Percentiles rank a stretch among this genome's conserved stretches.
Evolutionary conservation across 352 stramenopile species (phyloP).

Genomic region (Phytophthora crassamura): DNA sequence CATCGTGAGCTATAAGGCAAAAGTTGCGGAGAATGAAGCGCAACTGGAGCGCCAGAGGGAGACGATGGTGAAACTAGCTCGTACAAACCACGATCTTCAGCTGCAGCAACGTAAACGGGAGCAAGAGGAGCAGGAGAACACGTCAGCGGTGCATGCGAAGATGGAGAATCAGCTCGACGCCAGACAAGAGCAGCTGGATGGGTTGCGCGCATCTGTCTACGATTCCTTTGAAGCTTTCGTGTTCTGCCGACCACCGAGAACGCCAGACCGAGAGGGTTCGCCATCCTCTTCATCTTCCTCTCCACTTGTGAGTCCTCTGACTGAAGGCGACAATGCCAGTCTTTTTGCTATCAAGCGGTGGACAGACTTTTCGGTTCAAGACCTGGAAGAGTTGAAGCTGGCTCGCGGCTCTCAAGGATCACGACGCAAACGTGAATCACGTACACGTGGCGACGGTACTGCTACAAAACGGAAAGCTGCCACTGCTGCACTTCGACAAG

Average conservation of each 20-base stretch:
- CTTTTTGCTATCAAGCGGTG: slow-evolving; percentile 45
- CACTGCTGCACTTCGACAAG: slow-evolving; percentile 34
- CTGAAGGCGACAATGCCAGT: slow-evolving; percentile 9
- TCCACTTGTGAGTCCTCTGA: not conserved
- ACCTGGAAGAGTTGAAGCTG: slow-evolving; percentile 49
- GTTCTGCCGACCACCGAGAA: slow-evolving; percentile 26
- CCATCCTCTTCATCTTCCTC: slow-evolving; percentile 1
- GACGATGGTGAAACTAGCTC: slow-evolving; percentile 45
- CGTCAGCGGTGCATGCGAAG: slow-evolving; percentile 15
- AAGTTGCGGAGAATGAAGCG: slow-evolving; percentile 40
- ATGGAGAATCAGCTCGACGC: slow-evolving; percentile 20
- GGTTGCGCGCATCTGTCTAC: slow-evolving; percentile 59
- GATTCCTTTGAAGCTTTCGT: slow-evolving; percentile 70
- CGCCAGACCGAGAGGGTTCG: slow-evolving; percentile 1
- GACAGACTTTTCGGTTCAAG: slow-evolving; percentile 53
- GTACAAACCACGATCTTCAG: slow-evolving; percentile 48
- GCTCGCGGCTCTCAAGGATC: not conserved
- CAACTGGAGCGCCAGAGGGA: slow-evolving; percentile 43
- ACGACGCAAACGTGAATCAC: not conserved
- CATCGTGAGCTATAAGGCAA: slow-evolving; percentile 49
- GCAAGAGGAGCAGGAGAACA: slow-evolving; percentile 18
- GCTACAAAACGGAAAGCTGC: slow-evolving; percentile 23
- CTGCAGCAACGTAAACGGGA: slow-evolving; percentile 39
- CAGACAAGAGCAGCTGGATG: slow-evolving; percentile 53
- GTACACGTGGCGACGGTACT: not conserved